Evolutionary conservation across 331 rosid genomes (phyloP).

Genomic region (Acacia pycnantha): DNA sequence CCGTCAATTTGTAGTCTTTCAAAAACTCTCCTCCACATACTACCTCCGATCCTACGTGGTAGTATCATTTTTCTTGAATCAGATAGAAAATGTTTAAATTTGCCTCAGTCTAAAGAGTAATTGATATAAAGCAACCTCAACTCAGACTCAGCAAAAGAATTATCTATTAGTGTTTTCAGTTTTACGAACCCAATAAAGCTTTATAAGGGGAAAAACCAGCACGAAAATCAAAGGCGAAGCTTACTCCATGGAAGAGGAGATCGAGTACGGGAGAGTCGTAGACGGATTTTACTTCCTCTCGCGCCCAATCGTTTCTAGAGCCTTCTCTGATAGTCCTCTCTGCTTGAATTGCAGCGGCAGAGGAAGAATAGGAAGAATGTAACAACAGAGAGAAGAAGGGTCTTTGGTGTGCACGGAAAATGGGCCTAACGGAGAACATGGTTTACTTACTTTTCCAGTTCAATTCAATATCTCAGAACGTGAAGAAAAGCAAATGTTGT

Average conservation of each 20-base stretch:
- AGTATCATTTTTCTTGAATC: not conserved
- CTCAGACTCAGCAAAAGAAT: not conserved
- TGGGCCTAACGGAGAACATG: conserved; percentile 56
- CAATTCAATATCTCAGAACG: not conserved
- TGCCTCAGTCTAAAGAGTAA: not conserved
- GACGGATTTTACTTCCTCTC: conserved; percentile 63
- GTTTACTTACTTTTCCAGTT: not conserved
- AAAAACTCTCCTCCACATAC: not conserved
- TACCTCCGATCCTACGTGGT: too few relatives aligned
- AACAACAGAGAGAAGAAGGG: conserved; percentile 35
- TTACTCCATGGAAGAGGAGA: conserved; percentile 95
- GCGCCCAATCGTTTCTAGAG: conserved; percentile 76
- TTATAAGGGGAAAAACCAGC: not conserved
- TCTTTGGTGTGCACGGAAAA: conserved; percentile 34
- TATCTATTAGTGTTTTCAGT: not conserved
- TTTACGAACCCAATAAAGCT: not conserved
- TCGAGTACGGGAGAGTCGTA: conserved; percentile 86
- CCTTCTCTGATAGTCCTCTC: conserved; percentile 66
- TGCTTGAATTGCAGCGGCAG: conserved; percentile 77
- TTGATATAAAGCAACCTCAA: not conserved
- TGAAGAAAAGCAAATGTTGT: not conserved
- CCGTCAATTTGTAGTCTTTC: not conserved
- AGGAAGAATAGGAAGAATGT: conserved; percentile 50
- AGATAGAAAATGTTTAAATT: not conserved
- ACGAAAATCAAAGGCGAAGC: not conserved